Percentiles rank a stretch among this genome's conserved stretches.
These are phyloP conservation scores for Xylaria sp. DNA, from an alignment of 2,329 filamentous ascomycete species.

Conservation along the genomic window DNA sequence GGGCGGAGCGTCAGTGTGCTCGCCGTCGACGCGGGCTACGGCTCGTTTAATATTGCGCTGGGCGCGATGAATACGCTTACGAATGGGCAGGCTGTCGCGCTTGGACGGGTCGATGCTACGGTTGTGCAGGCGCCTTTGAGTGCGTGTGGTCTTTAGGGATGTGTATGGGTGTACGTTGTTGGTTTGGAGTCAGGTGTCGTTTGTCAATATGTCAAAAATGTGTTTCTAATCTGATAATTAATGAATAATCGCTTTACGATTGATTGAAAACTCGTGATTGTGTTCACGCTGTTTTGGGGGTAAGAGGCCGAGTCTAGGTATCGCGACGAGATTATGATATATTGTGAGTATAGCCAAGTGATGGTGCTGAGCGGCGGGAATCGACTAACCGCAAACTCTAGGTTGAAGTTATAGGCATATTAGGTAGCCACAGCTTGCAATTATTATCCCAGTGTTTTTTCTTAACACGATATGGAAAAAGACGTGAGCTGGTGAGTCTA, in stretches of 20 bases:
- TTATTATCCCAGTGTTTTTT: no score
- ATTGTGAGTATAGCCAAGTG: not conserved
- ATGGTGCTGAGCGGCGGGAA: not conserved
- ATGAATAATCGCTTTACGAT: not conserved
- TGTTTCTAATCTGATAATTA: not conserved
- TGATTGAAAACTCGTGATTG: not conserved
- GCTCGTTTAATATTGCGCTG: conserved; percentile 68
- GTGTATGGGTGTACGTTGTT: not conserved
- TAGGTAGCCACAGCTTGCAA: no score
- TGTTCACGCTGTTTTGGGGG: not conserved
- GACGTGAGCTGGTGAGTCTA: not conserved
- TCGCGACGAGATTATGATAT: not conserved
- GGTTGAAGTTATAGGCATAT: no score
- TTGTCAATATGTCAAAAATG: not conserved
- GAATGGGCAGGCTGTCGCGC: conserved; percentile 58
- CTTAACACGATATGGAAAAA: not conserved
- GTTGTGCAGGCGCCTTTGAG: conserved; percentile 57
- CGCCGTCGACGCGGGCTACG: conserved; percentile 63
- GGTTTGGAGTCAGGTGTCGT: not conserved
- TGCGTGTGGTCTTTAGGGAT: conserved; percentile 56
- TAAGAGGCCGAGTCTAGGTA: not conserved
- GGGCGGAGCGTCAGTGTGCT: conserved; percentile 64
- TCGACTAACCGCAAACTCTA: no score
- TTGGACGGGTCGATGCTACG: conserved; percentile 65
- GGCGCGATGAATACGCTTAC: conserved; percentile 67